Evolutionary conservation across 2,329 filamentous ascomycete species (phyloP), one percentile per base, ranked within the genome.

Genomic region (Talaromyces sp.): DNA sequence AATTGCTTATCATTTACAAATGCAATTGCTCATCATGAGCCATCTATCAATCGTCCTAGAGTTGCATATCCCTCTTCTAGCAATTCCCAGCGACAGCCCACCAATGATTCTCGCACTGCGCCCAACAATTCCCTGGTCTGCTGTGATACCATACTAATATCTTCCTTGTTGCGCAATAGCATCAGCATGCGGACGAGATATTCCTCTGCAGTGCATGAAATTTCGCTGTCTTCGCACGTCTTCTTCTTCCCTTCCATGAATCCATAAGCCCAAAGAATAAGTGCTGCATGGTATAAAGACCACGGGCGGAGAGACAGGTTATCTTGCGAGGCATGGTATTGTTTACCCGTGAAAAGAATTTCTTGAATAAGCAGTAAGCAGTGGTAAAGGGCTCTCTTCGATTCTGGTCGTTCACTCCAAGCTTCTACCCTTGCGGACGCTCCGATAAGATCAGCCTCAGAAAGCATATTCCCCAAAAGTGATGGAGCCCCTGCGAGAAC

Each of bases 221-320:
- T 39, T 17, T 29, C 46, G 16, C 20, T 11, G 24, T 54, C 19
- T 8, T 17, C 20, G 2, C 13, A 33, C 6, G 47, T 45, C 14
- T 32, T 49, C 30, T 43, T 55, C 44, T 42, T 51, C 7, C 47
- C 47, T n/a, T 49, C 43, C 61, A 56, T 63, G 11, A 44, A 57
- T 36, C 64, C 61, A 44, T 60, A 65, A 11, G 58, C 60, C 63
- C 64, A 66, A 17, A 66, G 44, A n/a, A 64, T 58, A 16, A 66
- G 42, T 1, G 60, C 55, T 3, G 64, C 63, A 51, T 64, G 56
- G 44, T 65, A 65, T 16, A 65, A 42, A 30, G 58, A 65, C 64
- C 64, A 66, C 1, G 63, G 62, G 3, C 64, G 58, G 0, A 65
- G 49, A 1, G 62, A 58, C 32, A 65, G 60, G 19, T 65, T 67